Conservation (phyloP, 2,329 filamentous ascomycete genomes). For the Penicillium sp. region DNA sequence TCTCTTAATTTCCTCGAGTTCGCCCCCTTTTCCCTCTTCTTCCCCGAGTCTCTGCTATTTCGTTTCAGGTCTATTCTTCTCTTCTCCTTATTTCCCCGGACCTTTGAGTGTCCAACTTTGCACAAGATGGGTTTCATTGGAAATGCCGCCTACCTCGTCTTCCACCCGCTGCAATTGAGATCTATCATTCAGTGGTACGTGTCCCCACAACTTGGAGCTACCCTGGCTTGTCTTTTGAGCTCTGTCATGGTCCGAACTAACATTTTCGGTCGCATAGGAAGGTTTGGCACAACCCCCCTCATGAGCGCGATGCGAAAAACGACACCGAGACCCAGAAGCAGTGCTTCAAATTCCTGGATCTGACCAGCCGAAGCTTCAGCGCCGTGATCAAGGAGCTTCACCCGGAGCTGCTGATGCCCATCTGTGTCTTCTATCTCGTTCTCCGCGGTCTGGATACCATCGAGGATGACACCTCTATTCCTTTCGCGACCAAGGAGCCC, state of each 20-base stretch:
- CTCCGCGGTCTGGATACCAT: slow-evolving; percentile 95
- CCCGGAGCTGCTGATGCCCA: slow-evolving; percentile 84
- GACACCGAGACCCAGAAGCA: slow-evolving; percentile 71
- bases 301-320: slow-evolving; percentile 72
- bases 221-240: slow-evolving; percentile 8
- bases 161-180: slow-evolving; percentile 75
- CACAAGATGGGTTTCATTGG: slow-evolving; percentile 42
- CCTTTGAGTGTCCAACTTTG: slow-evolving; percentile 5
- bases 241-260: slow-evolving; percentile 13
- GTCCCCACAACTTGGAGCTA: not conserved
- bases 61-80: slow-evolving; percentile 8
- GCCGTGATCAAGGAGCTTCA: slow-evolving; percentile 95
- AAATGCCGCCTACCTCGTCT: slow-evolving; percentile 66
- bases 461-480: slow-evolving; percentile 95
- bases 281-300: slow-evolving; percentile 92
- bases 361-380: slow-evolving; percentile 90
- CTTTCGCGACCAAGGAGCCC: slow-evolving; percentile 77
- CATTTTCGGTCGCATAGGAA: slow-evolving; percentile 61
- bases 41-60: slow-evolving; percentile 11
- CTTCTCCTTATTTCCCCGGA: slow-evolving; percentile 5
- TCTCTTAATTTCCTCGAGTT: slow-evolving; percentile 1
- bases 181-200: slow-evolving; percentile 84
- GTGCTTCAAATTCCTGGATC: slow-evolving; percentile 82
- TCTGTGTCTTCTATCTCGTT: slow-evolving; percentile 88
- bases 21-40: slow-evolving; percentile 12